These are phyloP conservation scores for Porogramme epimiltina DNA, from an alignment of 1,284 basidiomycete species.

Conservation along the genomic window DNA sequence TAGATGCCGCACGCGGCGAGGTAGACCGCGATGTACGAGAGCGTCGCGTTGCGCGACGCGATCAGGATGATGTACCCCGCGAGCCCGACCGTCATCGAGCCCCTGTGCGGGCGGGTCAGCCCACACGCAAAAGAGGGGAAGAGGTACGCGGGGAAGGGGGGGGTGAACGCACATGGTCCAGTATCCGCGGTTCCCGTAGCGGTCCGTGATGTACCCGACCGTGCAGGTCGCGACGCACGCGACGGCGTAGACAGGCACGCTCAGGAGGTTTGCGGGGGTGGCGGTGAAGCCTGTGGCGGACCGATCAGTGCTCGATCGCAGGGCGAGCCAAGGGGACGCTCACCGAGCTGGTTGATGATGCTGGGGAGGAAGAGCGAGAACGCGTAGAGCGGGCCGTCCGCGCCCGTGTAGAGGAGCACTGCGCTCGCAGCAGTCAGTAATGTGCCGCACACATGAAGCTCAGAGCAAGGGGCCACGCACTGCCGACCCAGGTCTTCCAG, in stretches of 20 bases:
- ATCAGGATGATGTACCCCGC: slow-evolving; percentile 74
- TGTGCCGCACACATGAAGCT: background rate
- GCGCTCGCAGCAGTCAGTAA: background rate
- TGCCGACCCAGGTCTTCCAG: slow-evolving; percentile 76
- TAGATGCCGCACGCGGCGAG: slow-evolving; percentile 77
- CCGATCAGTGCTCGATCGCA: too few relatives aligned
- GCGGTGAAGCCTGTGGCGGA: slow-evolving; percentile 50
- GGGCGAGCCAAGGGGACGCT: slow-evolving; percentile 6
- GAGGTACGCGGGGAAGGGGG: background rate
- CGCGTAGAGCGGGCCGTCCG: slow-evolving; percentile 69
- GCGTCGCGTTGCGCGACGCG: slow-evolving; percentile 55
- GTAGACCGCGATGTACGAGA: slow-evolving; percentile 73
- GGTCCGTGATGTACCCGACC: slow-evolving; percentile 65
- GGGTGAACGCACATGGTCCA: slow-evolving; percentile 57
- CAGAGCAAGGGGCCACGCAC: slow-evolving; percentile 36
- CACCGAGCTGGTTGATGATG: slow-evolving; percentile 62
- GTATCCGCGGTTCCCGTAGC: slow-evolving; percentile 56
- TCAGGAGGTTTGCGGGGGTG: slow-evolving; percentile 73
- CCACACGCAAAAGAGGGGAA: background rate
- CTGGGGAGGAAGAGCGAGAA: slow-evolving; percentile 75
- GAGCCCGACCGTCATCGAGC: slow-evolving; percentile 29
- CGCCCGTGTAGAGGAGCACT: slow-evolving; percentile 62
- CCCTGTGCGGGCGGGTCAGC: slow-evolving; percentile 39
- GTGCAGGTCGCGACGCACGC: slow-evolving; percentile 67
- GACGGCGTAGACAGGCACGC: slow-evolving; percentile 67